Percentiles rank a stretch among this genome's conserved stretches.
phyloP scores from a whole-genome alignment of 805 yeast species.

The Pichia pseudocactophila region DNA sequence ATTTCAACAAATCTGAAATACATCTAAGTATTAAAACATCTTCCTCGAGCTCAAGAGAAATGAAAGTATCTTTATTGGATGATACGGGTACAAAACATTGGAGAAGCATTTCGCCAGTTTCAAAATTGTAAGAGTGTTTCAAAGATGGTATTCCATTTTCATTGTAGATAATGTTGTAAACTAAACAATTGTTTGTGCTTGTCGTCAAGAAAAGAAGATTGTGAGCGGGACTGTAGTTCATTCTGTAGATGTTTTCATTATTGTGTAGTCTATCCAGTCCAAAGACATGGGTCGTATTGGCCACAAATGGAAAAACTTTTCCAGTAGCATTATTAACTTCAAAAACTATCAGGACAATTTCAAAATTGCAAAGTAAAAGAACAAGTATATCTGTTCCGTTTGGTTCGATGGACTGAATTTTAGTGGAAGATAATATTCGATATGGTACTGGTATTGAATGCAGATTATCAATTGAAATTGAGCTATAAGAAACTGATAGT shows the following conservation, averaged over 20 bases:
- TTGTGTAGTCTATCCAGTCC: background rate
- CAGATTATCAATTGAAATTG: slow-evolving; percentile 18
- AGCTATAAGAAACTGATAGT: slow-evolving; percentile 17
- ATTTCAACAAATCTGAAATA: background rate
- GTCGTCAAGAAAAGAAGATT: background rate
- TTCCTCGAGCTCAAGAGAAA: background rate
- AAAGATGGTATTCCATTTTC: background rate
- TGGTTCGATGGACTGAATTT: slow-evolving; percentile 16
- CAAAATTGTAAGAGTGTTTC: background rate
- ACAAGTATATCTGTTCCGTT: slow-evolving; percentile 23
- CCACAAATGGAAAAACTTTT: background rate
- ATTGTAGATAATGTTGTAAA: background rate
- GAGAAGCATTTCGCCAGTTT: background rate
- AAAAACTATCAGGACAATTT: background rate
- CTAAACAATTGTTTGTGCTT: background rate
- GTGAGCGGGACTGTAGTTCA: background rate
- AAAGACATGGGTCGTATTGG: background rate
- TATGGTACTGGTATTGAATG: slow-evolving; percentile 16
- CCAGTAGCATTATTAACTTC: background rate
- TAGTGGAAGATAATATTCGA: slow-evolving; percentile 18
- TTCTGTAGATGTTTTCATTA: background rate
- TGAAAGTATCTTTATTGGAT: slow-evolving; percentile 1
- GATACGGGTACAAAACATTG: slow-evolving; percentile 5
- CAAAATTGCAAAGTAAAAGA: background rate
- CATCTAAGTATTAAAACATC: background rate